Conservation (phyloP, 148 eudicot genomes). For the Pharnaceum exiguum region DNA sequence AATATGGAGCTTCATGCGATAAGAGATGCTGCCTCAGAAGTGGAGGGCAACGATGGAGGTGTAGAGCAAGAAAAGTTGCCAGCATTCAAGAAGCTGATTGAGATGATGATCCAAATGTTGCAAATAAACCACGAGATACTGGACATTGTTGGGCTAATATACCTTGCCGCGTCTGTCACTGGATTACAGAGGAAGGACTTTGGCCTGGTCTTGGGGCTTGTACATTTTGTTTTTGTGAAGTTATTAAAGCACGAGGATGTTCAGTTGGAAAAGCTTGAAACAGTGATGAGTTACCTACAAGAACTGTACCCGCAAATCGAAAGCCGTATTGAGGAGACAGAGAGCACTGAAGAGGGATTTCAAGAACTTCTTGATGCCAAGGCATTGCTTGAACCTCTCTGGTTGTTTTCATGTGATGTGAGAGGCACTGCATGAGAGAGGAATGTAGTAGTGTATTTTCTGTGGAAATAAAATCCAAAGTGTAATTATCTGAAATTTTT, state of each 20-base stretch:
- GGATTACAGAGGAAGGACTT: conserved; percentile 61
- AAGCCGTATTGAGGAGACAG: conserved; percentile 34
- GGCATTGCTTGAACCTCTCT: conserved; percentile 60
- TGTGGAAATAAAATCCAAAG: not conserved
- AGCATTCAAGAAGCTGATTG: conserved; percentile 52
- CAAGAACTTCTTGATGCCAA: conserved; percentile 37
- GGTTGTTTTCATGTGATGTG: conserved; percentile 33
- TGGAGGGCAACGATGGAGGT: conserved; percentile 30
- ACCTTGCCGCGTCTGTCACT: conserved; percentile 31
- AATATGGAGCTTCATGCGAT: conserved; percentile 52
- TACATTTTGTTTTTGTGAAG: conserved; percentile 50
- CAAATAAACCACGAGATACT: conserved; percentile 41
- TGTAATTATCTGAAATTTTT: too few species aligned
- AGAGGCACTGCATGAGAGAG: conserved; percentile 27
- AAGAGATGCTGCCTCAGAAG: conserved; percentile 35
- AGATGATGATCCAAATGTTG: conserved; percentile 38
- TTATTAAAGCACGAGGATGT: conserved; percentile 29
- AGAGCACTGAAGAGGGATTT: conserved; percentile 24
- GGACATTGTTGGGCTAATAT: conserved; percentile 50
- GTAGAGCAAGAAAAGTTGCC: conserved; percentile 30
- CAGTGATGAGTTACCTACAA: conserved; percentile 37
- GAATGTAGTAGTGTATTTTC: not conserved
- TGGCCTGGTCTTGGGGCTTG: conserved; percentile 48
- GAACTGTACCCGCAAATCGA: conserved; percentile 52
- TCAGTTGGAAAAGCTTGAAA: conserved; percentile 39